These are phyloP conservation scores for Schwanniomyces sp. DNA, from an alignment of 805 yeast genomes.

Conservation along the genomic window DNA sequence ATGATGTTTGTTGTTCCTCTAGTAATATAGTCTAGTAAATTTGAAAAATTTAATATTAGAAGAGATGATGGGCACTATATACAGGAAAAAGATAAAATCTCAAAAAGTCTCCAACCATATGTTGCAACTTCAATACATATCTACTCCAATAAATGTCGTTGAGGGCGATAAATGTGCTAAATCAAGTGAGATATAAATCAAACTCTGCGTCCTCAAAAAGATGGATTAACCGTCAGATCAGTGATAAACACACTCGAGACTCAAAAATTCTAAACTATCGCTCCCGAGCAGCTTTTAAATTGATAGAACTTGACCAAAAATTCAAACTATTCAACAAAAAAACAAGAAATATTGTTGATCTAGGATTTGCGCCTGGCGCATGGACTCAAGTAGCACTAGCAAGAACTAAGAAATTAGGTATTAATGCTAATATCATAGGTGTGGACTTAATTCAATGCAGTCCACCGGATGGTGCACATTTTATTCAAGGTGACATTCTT, in stretches of 20 bases:
- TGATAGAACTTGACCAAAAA: slow-evolving; percentile 69
- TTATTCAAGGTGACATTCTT: slow-evolving; percentile 41
- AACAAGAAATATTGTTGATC: slow-evolving; percentile 68
- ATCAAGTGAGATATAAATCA: slow-evolving; percentile 4
- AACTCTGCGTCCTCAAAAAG: slow-evolving; percentile 54
- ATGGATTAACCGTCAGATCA: slow-evolving; percentile 74
- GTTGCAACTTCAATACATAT: background rate
- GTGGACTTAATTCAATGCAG: slow-evolving; percentile 50
- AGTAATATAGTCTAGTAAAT: background rate
- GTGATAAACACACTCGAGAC: slow-evolving; percentile 64
- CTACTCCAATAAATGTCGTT: background rate
- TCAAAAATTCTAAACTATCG: slow-evolving; percentile 63
- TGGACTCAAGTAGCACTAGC: slow-evolving; percentile 85
- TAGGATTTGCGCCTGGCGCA: slow-evolving; percentile 94
- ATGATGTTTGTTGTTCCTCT: slow-evolving; percentile 5
- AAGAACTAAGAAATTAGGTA: slow-evolving; percentile 32
- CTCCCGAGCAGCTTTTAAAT: slow-evolving; percentile 90
- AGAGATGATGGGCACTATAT: slow-evolving; percentile 4
- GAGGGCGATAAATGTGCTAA: background rate
- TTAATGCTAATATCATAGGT: slow-evolving; percentile 63
- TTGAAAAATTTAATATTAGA: slow-evolving; percentile 6
- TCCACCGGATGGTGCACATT: slow-evolving; percentile 37
- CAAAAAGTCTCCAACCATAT: too few species aligned
- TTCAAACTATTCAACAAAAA: slow-evolving; percentile 54
- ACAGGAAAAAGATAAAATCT: background rate